Evolutionary conservation across 2,329 filamentous ascomycete species (phyloP).

Genomic region (Fusarium musae): DNA sequence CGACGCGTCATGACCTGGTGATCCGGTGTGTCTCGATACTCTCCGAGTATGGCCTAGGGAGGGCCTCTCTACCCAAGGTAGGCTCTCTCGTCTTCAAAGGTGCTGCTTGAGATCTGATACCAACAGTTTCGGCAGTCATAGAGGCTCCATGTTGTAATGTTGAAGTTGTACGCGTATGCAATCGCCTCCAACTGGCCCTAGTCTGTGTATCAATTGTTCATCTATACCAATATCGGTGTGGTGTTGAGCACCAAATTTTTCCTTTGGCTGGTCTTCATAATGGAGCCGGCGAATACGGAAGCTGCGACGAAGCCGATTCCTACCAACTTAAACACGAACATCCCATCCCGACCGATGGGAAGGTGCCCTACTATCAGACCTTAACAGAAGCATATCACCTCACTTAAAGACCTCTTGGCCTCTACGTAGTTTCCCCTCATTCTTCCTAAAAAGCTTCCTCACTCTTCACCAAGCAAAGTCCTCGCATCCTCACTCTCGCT

Average conservation of each 20-base stretch:
- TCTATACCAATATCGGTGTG: conserved; percentile 32
- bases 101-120: conserved; percentile 9
- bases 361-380: conserved; percentile 12
- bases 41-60: conserved; percentile 11
- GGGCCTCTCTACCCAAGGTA: neutral
- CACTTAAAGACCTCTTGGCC: conserved; percentile 32
- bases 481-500: conserved; percentile 19
- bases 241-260: conserved; percentile 29
- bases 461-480: conserved; percentile 14
- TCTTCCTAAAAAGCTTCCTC: conserved; percentile 21
- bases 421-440: conserved; percentile 11
- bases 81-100: neutral
- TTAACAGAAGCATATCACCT: conserved; percentile 26
- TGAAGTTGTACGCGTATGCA: conserved; percentile 33
- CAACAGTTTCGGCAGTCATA: neutral
- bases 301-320: conserved; percentile 21
- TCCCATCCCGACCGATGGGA: conserved; percentile 7
- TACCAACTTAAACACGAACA: conserved; percentile 22
- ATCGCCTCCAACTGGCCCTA: conserved; percentile 19
- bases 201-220: conserved; percentile 24
- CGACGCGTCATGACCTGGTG: conserved; percentile 45
- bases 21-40: conserved; percentile 35
- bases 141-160: neutral
- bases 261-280: conserved; percentile 1
- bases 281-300: conserved; percentile 27